Evolutionary conservation across 148 eudicot species (phyloP), one percentile per base, ranked within the genome.

Genomic region (Camellia lanceoleosa): DNA sequence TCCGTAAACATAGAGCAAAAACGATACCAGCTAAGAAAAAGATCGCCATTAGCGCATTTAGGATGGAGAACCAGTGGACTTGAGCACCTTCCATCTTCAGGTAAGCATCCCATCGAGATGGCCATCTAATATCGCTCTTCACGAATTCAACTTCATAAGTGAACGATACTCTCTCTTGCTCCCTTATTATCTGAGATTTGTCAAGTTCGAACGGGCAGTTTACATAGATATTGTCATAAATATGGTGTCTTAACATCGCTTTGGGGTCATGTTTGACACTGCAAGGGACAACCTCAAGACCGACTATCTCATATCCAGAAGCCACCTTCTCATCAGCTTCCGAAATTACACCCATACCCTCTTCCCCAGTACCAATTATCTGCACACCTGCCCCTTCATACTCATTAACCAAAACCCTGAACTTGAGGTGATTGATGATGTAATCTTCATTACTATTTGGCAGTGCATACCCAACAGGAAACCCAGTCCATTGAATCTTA

Each of bases 101-200:
- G 82, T 91, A 90, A 83, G 92, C 92, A 80, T 91, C 92, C 92
- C 95, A 91, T 62, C 92, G 82, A 44, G 90, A 90, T 13, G 91
- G 92, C 92, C 93, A 91, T 81, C 81, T 88, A 56, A 81, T 83
- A 56, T 88, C 79, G 71, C 90, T 91, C 72, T 89, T 86, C 78
- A 88, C 90, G 82, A 91, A 92, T 80, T 83, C 89, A n/a, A 92
- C 91, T 85, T 86, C 90, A 54, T 91, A 91, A 64, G 89, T 84
- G 67, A 89, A 91, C 1, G 95, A 85, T 62, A 91, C 85, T 64
- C 83, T 81, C 78, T 89, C 90, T 13, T 65, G 81, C 77, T 89
- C 91, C 77, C 82, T 85, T 68, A 91, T 88, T 20, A 87, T 80
- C 76, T 90, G 95, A 79, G 88, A 85, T 42, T 86, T 86, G 7